phyloP scores from a whole-genome alignment of 345 rosid genomes.

The Rhodamnia argentea region DNA sequence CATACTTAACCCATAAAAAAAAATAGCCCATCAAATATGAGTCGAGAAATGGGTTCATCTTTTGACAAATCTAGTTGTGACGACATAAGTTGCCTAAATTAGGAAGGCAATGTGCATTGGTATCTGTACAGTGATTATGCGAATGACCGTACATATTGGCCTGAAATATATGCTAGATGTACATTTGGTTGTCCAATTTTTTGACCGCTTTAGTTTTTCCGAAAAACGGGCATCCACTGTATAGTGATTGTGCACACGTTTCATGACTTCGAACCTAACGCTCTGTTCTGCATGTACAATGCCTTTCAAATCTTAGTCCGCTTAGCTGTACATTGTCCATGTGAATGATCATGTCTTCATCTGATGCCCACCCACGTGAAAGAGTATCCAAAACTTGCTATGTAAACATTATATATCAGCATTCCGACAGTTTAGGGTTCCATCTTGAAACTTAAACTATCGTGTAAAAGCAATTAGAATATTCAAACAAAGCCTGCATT shows the following conservation, averaged over 20 bases:
- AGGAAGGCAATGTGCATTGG: neutral
- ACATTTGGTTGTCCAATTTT: neutral
- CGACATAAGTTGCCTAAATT: neutral
- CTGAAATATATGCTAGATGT: neutral
- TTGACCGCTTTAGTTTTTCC: neutral
- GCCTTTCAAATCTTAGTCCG: neutral
- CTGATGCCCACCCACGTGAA: neutral
- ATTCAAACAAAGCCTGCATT: neutral
- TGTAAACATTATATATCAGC: neutral
- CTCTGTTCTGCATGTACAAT: neutral
- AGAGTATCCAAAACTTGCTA: neutral
- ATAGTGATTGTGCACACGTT: neutral
- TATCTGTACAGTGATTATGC: neutral
- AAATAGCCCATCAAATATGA: too few relatives aligned
- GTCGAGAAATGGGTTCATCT: too few relatives aligned
- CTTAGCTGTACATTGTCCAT: neutral
- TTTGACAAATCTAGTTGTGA: too few relatives aligned
- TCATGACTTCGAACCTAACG: neutral
- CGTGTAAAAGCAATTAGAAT: neutral
- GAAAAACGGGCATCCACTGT: neutral
- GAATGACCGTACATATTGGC: neutral
- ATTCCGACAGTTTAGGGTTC: neutral
- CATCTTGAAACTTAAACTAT: neutral
- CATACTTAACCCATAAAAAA: too few relatives aligned
- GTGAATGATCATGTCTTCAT: neutral